A percentile compares a stretch with the other conserved stretches of the same genome.
These are phyloP conservation scores for Solanum hybrid DNA, from an alignment of 305 asterid genomes.

Conservation along the genomic window DNA sequence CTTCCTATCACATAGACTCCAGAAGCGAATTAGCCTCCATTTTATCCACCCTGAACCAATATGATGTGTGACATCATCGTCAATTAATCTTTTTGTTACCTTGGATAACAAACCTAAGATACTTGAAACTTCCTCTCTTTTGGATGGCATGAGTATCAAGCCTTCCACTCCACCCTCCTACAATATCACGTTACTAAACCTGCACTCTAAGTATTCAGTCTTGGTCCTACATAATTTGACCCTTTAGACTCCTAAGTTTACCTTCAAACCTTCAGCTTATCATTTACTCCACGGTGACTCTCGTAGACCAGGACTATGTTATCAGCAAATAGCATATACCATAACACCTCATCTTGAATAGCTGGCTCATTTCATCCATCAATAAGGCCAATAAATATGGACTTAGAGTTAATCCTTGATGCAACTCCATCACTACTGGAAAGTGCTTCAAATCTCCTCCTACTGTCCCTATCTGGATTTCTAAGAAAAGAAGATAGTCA, in stretches of 20 bases:
- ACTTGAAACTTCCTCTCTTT: not conserved
- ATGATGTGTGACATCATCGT: not conserved
- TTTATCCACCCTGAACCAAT: not conserved
- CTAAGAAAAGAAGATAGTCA: no score
- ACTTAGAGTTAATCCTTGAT: no score
- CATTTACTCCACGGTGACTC: not conserved
- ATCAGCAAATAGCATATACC: not conserved
- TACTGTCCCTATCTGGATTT: no score
- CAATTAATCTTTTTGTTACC: not conserved
- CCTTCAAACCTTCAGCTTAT: not conserved
- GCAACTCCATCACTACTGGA: no score
- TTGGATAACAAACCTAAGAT: not conserved
- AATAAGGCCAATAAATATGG: no score
- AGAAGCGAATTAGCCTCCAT: not conserved
- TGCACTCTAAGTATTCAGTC: not conserved
- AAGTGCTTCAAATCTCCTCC: no score
- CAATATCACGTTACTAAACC: not conserved
- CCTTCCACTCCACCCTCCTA: not conserved
- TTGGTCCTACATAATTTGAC: not conserved
- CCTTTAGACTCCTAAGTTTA: not conserved
- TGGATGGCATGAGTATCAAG: no score
- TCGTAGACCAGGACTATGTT: not conserved
- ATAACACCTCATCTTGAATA: not conserved
- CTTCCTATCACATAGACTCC: not conserved
- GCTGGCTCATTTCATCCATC: no score